phyloP scores from a whole-genome alignment of 1,284 basidiomycete genomes.

The Cutaneotrichosporon sp. region DNA sequence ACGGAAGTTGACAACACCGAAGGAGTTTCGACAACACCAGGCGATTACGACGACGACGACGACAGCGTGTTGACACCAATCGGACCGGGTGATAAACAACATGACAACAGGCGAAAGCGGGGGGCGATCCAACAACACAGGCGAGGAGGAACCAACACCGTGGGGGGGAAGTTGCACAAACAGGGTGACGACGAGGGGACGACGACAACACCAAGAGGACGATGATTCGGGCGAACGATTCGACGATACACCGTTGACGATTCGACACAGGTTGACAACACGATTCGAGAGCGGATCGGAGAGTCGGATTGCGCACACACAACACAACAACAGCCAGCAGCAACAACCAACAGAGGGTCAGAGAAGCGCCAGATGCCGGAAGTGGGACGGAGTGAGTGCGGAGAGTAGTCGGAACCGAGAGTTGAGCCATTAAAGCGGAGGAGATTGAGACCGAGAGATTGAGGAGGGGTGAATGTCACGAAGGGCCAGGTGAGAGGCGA shows the following conservation, averaged over 20 bases:
- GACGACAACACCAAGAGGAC: slow-evolving; percentile 2
- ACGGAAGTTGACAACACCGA: slow-evolving; percentile 6
- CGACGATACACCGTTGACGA: slow-evolving; percentile 2
- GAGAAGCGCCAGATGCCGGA: slow-evolving; percentile 1
- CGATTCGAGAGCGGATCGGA: slow-evolving; percentile 2
- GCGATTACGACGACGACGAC: slow-evolving; percentile 4
- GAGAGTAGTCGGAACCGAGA: slow-evolving; percentile 5
- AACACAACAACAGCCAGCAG: slow-evolving; percentile 11
- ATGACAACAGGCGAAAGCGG: slow-evolving; percentile 1
- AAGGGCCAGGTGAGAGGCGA: background rate
- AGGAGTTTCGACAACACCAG: slow-evolving; percentile 1
- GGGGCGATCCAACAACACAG: slow-evolving; percentile 7
- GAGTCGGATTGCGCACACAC: slow-evolving; percentile 6
- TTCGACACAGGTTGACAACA: background rate
- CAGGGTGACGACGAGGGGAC: slow-evolving; percentile 1
- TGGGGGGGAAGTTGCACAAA: slow-evolving; percentile 1
- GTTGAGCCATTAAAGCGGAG: background rate
- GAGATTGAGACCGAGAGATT: slow-evolving; percentile 1
- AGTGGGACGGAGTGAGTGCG: slow-evolving; percentile 3
- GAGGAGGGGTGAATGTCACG: background rate
- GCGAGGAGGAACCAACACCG: background rate
- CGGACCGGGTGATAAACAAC: slow-evolving; percentile 7
- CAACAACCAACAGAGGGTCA: slow-evolving; percentile 8
- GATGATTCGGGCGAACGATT: background rate
- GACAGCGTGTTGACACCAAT: slow-evolving; percentile 5